phyloP scores from a whole-genome alignment of 2,329 filamentous ascomycete genomes.

The Ophiosphaerella herpotricha region DNA sequence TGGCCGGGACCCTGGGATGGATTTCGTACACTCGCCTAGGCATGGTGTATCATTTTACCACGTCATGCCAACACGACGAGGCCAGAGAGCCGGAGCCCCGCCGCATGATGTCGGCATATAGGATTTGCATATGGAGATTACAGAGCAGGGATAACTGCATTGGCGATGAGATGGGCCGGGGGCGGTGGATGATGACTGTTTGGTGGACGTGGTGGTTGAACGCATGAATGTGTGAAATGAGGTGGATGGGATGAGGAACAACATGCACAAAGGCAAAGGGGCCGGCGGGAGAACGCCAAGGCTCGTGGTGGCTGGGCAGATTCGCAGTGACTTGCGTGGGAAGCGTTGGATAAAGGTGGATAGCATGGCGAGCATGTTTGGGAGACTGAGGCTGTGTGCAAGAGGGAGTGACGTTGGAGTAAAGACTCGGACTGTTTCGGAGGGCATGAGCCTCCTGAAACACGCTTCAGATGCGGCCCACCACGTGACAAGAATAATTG shows the following conservation, averaged over 20 bases:
- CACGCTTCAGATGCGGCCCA: background rate
- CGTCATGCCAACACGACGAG: background rate
- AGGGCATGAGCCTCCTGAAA: background rate
- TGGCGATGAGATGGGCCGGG: background rate
- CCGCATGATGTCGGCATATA: background rate
- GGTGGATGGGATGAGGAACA: slow-evolving; percentile 4
- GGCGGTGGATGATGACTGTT: background rate
- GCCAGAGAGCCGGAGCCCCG: background rate
- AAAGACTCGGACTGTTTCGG: background rate
- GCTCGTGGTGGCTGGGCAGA: background rate
- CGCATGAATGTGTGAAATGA: slow-evolving; percentile 18
- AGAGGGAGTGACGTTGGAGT: no score
- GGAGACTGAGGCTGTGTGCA: no score
- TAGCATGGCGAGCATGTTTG: no score
- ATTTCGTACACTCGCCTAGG: no score
- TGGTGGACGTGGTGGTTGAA: background rate
- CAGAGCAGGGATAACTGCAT: background rate
- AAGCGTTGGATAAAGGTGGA: no score
- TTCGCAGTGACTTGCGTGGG: background rate
- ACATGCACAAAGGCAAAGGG: background rate
- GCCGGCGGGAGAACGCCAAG: slow-evolving; percentile 3
- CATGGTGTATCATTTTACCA: background rate
- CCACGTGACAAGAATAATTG: no score
- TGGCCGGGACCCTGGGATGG: background rate
- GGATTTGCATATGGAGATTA: slow-evolving; percentile 1